These are phyloP conservation scores for Xylaria sp. DNA, from an alignment of 2,329 filamentous ascomycete species.

Conservation along the genomic window DNA sequence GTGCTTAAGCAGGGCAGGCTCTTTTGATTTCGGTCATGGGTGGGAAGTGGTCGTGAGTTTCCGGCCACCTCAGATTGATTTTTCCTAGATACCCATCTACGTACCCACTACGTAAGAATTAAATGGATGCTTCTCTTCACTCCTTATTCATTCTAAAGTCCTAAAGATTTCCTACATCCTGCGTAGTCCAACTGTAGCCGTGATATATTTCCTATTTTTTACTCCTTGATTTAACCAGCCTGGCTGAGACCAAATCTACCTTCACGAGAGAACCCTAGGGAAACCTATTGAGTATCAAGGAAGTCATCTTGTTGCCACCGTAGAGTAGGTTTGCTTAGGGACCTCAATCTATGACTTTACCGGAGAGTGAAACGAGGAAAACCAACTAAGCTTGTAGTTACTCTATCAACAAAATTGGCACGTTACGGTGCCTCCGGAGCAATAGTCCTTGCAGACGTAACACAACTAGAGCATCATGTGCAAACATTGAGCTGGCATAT, in stretches of 20 bases:
- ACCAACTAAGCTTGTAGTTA: neutral
- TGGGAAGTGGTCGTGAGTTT: neutral
- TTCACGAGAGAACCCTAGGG: neutral
- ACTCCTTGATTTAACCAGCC: slow-evolving; percentile 31
- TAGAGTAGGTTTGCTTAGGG: neutral
- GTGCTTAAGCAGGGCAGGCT: neutral
- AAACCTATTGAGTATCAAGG: neutral
- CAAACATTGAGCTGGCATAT: slow-evolving; percentile 12
- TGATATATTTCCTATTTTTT: slow-evolving; percentile 35
- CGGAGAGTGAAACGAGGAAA: slow-evolving; percentile 3
- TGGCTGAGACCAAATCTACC: slow-evolving; percentile 42
- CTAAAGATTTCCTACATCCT: slow-evolving; percentile 20
- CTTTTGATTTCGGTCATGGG: neutral
- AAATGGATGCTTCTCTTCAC: neutral
- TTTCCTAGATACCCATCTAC: slow-evolving; percentile 3
- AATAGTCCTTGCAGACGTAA: slow-evolving; percentile 7
- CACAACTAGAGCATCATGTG: slow-evolving; percentile 20
- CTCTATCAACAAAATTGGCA: neutral
- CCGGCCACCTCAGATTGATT: neutral
- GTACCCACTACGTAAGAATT: neutral
- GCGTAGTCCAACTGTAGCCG: slow-evolving; percentile 29
- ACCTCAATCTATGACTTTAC: neutral
- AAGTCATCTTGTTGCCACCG: neutral
- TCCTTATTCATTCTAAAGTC: neutral
- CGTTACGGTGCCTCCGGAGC: neutral